Evolutionary conservation across 129 eudicot species (phyloP), one percentile per base, ranked within the genome.

Genomic region (Arctium minus): DNA sequence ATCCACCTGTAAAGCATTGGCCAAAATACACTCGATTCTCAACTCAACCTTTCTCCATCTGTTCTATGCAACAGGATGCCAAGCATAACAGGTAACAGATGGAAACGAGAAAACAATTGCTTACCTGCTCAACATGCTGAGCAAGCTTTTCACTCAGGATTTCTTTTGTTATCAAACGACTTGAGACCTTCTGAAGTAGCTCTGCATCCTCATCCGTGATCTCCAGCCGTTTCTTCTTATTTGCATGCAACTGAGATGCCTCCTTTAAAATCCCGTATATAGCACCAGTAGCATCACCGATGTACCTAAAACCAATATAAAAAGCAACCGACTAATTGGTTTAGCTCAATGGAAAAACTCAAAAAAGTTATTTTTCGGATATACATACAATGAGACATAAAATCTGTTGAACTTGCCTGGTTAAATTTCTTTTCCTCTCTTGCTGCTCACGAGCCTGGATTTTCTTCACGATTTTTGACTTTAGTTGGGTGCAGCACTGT

Each of bases 391-490:
- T 10, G 69, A 44, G 44, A 44, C 32, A 39, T 44, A 18, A 64
- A 50, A 68, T n/a, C 17, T 30, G 81, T 62, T 74, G 69, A 35
- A 79, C 80, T 90, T 78, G 90, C 99, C 84, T 93, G 96, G 78
- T 92, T 90, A 96, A 81, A 71, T 92, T 96, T 82, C 97, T 84
- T 75, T 96, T 96, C 78, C 99, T 92, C 88, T 96, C 99, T 85
- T 93, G 99, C 86, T 96, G 99, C 87, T 96, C 98, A 27, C 99
- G 98, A 68, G 98, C 99, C 89, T 96, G 98, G 71, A 91, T 93
- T 90, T 81, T 92, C 90, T 93, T 96, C 75, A 94, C 94, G 69
- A 96, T 96, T 87, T 96, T 96, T 76, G 97, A 86, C 82, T 90
- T 96, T 40, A 96, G 88, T 83, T 96, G 99, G 73, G 56, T 60